These are phyloP conservation scores for Aegilops tauschii DNA, from an alignment of 176 grass and related monocot genomes.

Conservation along the genomic window DNA sequence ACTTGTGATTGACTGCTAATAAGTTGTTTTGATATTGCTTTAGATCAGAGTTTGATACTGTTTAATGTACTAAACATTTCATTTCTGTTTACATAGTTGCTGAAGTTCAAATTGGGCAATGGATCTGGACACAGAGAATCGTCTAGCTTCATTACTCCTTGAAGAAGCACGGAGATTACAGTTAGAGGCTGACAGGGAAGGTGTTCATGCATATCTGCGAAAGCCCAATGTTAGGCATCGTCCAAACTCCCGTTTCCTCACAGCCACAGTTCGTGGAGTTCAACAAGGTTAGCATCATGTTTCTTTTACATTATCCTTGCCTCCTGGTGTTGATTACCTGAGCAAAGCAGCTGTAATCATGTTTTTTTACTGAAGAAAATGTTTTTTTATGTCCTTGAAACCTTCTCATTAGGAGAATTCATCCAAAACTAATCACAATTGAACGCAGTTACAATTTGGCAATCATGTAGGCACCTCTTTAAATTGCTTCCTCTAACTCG, in stretches of 20 bases:
- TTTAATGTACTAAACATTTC: neutral
- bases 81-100: neutral
- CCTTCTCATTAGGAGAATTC: neutral
- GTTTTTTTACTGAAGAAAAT: neutral
- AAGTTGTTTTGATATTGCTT: neutral
- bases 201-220: conserved; percentile 64
- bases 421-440: neutral
- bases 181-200: conserved; percentile 74
- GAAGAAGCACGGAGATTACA: conserved; percentile 78
- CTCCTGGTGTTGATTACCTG: neutral
- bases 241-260: conserved; percentile 90
- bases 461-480: neutral
- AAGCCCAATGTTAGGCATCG: conserved; percentile 65
- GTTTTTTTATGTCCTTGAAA: neutral
- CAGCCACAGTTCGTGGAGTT: conserved; percentile 87
- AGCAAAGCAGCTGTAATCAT: neutral
- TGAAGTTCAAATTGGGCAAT: conserved; percentile 32
- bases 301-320: neutral
- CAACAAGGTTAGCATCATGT: conserved; percentile 68
- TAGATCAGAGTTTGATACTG: neutral
- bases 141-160: conserved; percentile 65
- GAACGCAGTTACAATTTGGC: neutral
- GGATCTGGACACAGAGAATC: conserved; percentile 93
- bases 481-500: neutral
- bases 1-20: neutral